Base-by-base conservation (phyloP, 2,329 filamentous ascomycete species). In the Hymenoscyphus scutula region DNA sequence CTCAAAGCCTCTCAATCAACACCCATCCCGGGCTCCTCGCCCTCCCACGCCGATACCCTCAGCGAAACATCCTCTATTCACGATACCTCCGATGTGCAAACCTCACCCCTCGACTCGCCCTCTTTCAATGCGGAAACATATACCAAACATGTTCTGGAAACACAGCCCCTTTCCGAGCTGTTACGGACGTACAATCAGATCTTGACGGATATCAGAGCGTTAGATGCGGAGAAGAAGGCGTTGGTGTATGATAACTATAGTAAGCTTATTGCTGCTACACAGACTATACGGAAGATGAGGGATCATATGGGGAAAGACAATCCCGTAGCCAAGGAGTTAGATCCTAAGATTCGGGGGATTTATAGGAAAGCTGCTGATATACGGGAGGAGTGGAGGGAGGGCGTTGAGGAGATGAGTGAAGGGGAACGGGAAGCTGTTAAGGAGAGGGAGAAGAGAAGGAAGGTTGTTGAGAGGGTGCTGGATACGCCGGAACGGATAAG, bases 161-260 rank as follows among this genome's bases (percentile, higher is more conserved):
- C 80, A 59, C 84, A 85, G 71, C 82, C 83, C 5, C 78, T 95
- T 37, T 84, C 88, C 71, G 89, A 89, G 60, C 78, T 95, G 59
- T 74, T 95, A 71, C 81, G 81, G 59, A 80, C 89, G 1, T 92
- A 95, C 74, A 87, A 89, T 55, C 82, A 85, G 25, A 81, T 94
- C 10, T 77, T 94, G 68, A 84, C 86, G 68, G 94, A 98, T 77
- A 94, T 97, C 56, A 81, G 92, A 41, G 93, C 91, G 1, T 81
- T 99, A 19, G 95, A 98, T 72, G 94, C 94, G 27, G 95, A 99
- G 81, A 90, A 95, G 76, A 99, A 99, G 78, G 93, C 94, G 1
- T 79, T 99, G 65, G 95, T 99, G 4, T 99, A 99, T 76, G 94
- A 99, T 75, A 99, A 99, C 74, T 99, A 98, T 76, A 95, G 90